Evolutionary conservation across 306 rosid genomes (phyloP), one percentile per base, ranked within the genome.

Genomic region (Prosopis cineraria): DNA sequence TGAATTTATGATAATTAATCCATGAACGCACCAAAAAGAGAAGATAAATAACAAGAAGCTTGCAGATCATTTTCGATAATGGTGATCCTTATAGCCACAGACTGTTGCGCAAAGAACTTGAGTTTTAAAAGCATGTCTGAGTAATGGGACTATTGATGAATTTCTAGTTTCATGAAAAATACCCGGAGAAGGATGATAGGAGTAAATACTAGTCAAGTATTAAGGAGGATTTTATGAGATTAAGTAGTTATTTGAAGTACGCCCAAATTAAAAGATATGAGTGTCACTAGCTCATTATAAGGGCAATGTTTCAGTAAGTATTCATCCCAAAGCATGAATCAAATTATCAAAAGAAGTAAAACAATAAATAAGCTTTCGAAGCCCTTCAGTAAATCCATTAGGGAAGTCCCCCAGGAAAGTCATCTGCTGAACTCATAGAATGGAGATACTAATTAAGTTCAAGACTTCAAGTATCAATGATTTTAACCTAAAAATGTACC

Each of bases 401-500:
- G 33, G 64, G 64, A 58, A 58, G 27, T 36, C 27, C 64, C 8
- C 64, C 0, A 25, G 7, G 27, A 12, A 56, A 12, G n/a, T 12
- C 34, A 56, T 10, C 0, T 25, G 64, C 34, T 5, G 19, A 58
- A 58, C 13, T 19, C 10, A 6, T 16, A 55, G 62, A 31, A 55
- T 16, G 5, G n/a, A 47, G n/a, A 47, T 47, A n/a, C 17, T n/a
- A n/a, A n/a, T n/a, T n/a, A 13, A 44, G 16, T 20, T 45, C 6
- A 0, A 50, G 24, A 11, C n/a, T n/a, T 17, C n/a, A 62, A 16
- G 68, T 60, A 60, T 14, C 24, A n/a, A 47, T 67, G n/a, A 20
- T 78, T 22, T 47, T 68, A 69, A 73, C 31, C 31, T 73, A 60
- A 55, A 74, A 64, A 79, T 27, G 77, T 73, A 90, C 98, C 98